These are phyloP conservation scores for Schwanniomyces yamadae DNA, from an alignment of 805 yeast species.

Conservation along the genomic window DNA sequence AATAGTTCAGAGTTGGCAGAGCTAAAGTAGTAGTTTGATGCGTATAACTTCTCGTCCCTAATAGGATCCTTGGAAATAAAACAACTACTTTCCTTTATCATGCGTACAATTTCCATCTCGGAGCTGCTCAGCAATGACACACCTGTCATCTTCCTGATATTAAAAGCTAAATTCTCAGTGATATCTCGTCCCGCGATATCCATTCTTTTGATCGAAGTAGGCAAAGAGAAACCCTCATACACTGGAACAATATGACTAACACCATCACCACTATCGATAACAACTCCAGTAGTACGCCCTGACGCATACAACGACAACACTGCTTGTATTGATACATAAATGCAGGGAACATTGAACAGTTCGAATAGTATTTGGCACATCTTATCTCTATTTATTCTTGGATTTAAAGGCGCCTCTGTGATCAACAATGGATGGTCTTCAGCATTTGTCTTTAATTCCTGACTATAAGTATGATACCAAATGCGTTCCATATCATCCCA, in stretches of 20 bases:
- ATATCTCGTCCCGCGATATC: slow-evolving; percentile 88
- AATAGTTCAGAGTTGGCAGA: slow-evolving; percentile 25
- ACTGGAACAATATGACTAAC: slow-evolving; percentile 87
- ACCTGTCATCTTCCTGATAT: slow-evolving; percentile 66
- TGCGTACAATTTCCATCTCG: slow-evolving; percentile 78
- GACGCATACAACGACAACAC: slow-evolving; percentile 82
- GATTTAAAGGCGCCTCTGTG: slow-evolving; percentile 89
- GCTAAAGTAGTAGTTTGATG: slow-evolving; percentile 12
- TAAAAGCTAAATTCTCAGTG: slow-evolving; percentile 68
- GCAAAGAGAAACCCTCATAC: slow-evolving; percentile 81
- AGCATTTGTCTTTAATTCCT: slow-evolving; percentile 53
- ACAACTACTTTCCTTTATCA: slow-evolving; percentile 74
- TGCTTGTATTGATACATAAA: slow-evolving; percentile 72
- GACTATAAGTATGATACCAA: slow-evolving; percentile 68
- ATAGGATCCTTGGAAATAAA: slow-evolving; percentile 58
- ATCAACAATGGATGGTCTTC: slow-evolving; percentile 87
- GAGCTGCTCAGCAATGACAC: slow-evolving; percentile 63
- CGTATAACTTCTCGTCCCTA: slow-evolving; percentile 53
- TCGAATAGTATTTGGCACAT: slow-evolving; percentile 70
- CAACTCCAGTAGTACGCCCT: slow-evolving; percentile 89
- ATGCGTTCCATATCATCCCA: slow-evolving; percentile 96
- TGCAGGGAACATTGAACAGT: slow-evolving; percentile 70
- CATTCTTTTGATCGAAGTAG: slow-evolving; percentile 67
- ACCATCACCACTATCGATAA: slow-evolving; percentile 91
- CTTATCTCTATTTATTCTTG: slow-evolving; percentile 55